Percentiles rank a stretch among this genome's conserved stretches.
Conservation (phyloP, 2,329 filamentous ascomycete genomes). For the Diaporthe sp. region DNA sequence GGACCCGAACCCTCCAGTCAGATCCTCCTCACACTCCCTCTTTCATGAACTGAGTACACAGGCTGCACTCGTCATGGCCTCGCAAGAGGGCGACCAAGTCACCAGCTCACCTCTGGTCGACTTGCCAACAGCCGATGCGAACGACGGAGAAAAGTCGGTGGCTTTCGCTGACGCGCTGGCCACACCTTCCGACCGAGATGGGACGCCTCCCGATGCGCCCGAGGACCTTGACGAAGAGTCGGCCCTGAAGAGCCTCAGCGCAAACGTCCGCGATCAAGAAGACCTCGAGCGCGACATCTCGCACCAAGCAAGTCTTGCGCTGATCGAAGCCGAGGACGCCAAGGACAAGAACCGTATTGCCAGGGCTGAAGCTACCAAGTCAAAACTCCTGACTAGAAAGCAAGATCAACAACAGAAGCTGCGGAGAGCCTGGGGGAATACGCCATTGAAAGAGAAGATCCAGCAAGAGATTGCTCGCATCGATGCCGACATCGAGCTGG, state of each 20-base stretch:
- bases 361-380: constrained; percentile 66
- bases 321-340: constrained; percentile 74
- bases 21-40: background rate
- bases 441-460: constrained; percentile 68
- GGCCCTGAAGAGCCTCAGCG: constrained; percentile 73
- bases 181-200: constrained; percentile 28
- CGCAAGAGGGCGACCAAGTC: constrained; percentile 21
- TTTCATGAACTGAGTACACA: constrained; percentile 11
- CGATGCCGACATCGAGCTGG: constrained; percentile 72
- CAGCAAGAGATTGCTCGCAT: constrained; percentile 76
- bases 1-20: background rate
- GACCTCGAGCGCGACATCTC: constrained; percentile 91
- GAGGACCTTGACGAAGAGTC: constrained; percentile 67
- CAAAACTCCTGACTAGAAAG: constrained; percentile 76
- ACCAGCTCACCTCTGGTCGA: background rate
- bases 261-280: constrained; percentile 85
- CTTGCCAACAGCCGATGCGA: background rate
- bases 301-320: constrained; percentile 69
- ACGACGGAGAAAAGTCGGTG: constrained; percentile 7
- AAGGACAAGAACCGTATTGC: constrained; percentile 74
- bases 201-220: constrained; percentile 20
- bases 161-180: constrained; percentile 10
- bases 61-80: constrained; percentile 1
- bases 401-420: constrained; percentile 65
- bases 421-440: constrained; percentile 58